Percentiles rank a stretch among this genome's conserved stretches.
Conservation (phyloP, 169 alveolate species). For the Plasmodium sp. region DNA sequence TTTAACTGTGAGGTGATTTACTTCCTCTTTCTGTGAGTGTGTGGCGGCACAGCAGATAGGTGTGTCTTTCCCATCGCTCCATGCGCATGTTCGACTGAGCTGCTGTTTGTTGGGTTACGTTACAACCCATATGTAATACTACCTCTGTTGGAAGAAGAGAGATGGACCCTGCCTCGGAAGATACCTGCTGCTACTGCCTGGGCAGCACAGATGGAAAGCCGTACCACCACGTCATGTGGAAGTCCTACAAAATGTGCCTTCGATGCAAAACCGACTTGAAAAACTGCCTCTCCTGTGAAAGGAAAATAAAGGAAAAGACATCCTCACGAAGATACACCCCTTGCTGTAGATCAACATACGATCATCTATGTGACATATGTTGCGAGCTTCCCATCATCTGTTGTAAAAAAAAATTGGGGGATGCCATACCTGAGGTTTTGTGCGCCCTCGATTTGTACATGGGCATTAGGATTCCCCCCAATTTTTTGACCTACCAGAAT, state of each 20-base stretch:
- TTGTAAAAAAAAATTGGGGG: slow-evolving; percentile 1
- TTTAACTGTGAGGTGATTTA: background rate
- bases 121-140: background rate
- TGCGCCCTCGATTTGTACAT: background rate
- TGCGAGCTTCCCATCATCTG: background rate
- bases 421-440: background rate
- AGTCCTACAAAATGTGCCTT: slow-evolving; percentile 15
- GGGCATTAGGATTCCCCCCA: background rate
- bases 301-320: slow-evolving; percentile 25
- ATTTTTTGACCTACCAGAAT: slow-evolving; percentile 16
- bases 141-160: background rate
- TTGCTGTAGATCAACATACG: background rate
- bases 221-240: slow-evolving; percentile 10
- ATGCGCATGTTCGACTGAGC: background rate
- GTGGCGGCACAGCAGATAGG: background rate
- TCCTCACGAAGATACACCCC: background rate
- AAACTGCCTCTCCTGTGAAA: slow-evolving; percentile 27
- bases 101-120: background rate
- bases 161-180: background rate
- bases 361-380: slow-evolving; percentile 30
- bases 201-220: background rate
- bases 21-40: background rate
- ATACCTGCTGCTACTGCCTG: slow-evolving; percentile 4
- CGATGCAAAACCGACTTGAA: slow-evolving; percentile 21
- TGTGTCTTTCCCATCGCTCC: background rate